Evolutionary conservation across 2,329 filamentous ascomycete genomes (phyloP).

Genomic region (Ophiosphaerella korrae): DNA sequence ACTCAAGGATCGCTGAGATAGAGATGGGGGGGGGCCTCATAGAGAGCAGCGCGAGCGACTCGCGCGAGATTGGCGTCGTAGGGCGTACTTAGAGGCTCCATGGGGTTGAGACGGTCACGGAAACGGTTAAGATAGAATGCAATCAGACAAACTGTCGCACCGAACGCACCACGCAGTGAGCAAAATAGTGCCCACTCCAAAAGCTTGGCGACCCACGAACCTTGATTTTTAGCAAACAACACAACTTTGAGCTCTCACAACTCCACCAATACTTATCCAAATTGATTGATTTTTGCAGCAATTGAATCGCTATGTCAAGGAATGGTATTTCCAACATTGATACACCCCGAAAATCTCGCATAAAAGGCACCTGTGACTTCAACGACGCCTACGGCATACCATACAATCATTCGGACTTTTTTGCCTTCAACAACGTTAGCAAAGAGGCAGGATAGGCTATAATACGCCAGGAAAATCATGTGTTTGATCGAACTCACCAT

Average conservation of each 20-base stretch:
- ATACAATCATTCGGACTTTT: conserved; percentile 1
- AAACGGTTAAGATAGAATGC: too few relatives aligned
- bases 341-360: conserved; percentile 1
- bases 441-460: conserved; percentile 3
- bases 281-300: neutral
- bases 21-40: too few relatives aligned
- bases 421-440: neutral
- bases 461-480: neutral
- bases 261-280: neutral
- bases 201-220: neutral
- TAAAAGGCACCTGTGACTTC: neutral
- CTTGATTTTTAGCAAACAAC: neutral
- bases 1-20: too few relatives aligned
- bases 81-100: too few relatives aligned
- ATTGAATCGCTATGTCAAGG: neutral
- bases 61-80: too few relatives aligned
- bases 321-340: neutral
- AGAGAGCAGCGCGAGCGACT: too few relatives aligned
- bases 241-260: neutral
- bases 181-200: neutral
- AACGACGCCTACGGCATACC: conserved; percentile 1
- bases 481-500: conserved; percentile 2
- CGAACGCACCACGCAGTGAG: neutral
- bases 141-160: too few relatives aligned
- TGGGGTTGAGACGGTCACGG: too few relatives aligned